phyloP scores from a whole-genome alignment of 2,329 filamentous ascomycete genomes.

The Microcera coccophila region DNA sequence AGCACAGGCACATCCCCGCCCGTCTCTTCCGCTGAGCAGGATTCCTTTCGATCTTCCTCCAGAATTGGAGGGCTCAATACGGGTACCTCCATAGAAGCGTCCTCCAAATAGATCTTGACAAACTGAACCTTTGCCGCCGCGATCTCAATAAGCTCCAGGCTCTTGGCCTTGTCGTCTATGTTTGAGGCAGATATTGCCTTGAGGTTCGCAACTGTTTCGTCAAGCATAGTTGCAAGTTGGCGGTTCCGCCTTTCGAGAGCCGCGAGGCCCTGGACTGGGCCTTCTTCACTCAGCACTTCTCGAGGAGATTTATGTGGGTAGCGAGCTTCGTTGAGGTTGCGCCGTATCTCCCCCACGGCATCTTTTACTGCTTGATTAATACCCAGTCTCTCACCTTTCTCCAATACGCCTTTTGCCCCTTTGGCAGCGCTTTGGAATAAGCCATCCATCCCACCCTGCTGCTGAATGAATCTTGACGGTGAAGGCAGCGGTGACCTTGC shows the following conservation, averaged over 20 bases:
- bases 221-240: slow-evolving; percentile 64
- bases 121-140: slow-evolving; percentile 62
- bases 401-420: slow-evolving; percentile 68
- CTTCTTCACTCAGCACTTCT: slow-evolving; percentile 35
- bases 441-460: slow-evolving; percentile 61
- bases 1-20: not conserved
- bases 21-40: slow-evolving; percentile 11
- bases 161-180: slow-evolving; percentile 47
- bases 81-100: slow-evolving; percentile 51
- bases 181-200: slow-evolving; percentile 54
- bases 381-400: slow-evolving; percentile 70
- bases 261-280: slow-evolving; percentile 36
- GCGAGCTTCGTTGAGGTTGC: slow-evolving; percentile 64
- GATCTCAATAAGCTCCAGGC: slow-evolving; percentile 53
- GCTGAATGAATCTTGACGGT: slow-evolving; percentile 50
- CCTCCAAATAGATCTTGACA: slow-evolving; percentile 59
- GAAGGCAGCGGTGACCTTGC: slow-evolving; percentile 45
- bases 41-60: slow-evolving; percentile 13
- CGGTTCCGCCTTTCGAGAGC: slow-evolving; percentile 62
- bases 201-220: slow-evolving; percentile 60
- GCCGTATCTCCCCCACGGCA: slow-evolving; percentile 73
- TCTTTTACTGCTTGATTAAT: slow-evolving; percentile 79
- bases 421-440: slow-evolving; percentile 74
- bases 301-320: slow-evolving; percentile 38
- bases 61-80: slow-evolving; percentile 13